Evolutionary conservation across 2,329 filamentous ascomycete genomes (phyloP).

Genomic region (Fusarium floridanum): DNA sequence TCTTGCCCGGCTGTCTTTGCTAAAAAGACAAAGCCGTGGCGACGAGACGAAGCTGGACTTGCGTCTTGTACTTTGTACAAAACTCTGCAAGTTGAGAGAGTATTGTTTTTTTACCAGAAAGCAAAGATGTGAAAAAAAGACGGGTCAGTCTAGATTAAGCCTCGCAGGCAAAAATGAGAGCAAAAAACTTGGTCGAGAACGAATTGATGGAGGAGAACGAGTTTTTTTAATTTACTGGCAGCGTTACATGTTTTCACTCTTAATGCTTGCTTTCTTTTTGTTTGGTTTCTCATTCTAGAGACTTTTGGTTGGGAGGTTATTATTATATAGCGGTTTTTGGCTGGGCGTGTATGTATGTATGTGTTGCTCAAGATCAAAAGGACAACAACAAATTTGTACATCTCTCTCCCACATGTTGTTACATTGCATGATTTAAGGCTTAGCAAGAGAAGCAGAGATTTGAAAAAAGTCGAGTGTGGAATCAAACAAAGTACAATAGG

Average conservation of each 20-base stretch:
- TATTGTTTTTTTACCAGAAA: neutral
- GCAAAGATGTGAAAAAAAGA: neutral
- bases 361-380: neutral
- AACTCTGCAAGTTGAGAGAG: slow-evolving; percentile 11
- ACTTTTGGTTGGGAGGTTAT: neutral
- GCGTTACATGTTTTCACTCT: neutral
- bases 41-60: slow-evolving; percentile 44
- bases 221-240: neutral
- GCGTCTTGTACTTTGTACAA: slow-evolving; percentile 39
- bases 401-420: neutral
- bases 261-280: neutral
- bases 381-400: neutral
- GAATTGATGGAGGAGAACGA: slow-evolving; percentile 3
- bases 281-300: neutral
- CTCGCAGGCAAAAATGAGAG: slow-evolving; percentile 16
- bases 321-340: slow-evolving; percentile 1
- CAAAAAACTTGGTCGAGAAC: slow-evolving; percentile 5
- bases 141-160: slow-evolving; percentile 21
- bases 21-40: slow-evolving; percentile 2
- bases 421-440: neutral
- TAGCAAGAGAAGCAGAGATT: neutral
- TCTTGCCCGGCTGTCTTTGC: neutral
- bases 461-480: neutral
- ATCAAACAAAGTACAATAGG: slow-evolving; percentile 20
- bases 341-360: neutral